Base-by-base conservation (phyloP, 2,329 filamentous ascomycete genomes). In the Colletotrichum sp. region DNA sequence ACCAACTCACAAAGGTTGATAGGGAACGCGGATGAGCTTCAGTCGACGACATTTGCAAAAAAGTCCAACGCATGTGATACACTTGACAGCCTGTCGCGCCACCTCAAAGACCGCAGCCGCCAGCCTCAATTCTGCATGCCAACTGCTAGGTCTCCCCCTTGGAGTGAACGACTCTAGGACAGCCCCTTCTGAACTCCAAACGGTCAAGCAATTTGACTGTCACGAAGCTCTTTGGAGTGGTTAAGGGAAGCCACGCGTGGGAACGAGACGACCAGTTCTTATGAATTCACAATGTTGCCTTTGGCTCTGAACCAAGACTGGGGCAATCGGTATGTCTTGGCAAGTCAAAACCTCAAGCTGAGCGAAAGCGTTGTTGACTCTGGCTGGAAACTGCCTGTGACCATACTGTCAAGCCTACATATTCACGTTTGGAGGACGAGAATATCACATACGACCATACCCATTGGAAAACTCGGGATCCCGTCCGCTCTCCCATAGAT, bases 191-290 rank as follows among this genome's bases (percentile, higher is more conserved):
- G n/a, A 52, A 52, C 44, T 52, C 44, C 18, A 52, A 52, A 52
- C n/a, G 44, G 44, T 52, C 44, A 52, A 52, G 44, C 44, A 52
- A 52, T 52, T 52, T 52, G 44, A 52, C 44, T 52, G 44, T 52
- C 44, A 52, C 44, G 44, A 52, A 52, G 44, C 44, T 52, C 44
- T n/a, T 52, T 52, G 5, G 18, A 52, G 44, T 52, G 44, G n/a
- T n/a, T 52, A 52, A 52, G 44, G 44, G 18, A 52, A 52, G 44
- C 44, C 44, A 52, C 44, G 44, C 44, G 44, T 8, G 7, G 44
- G n/a, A 52, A 52, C n/a, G 44, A 52, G 16, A 52, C 44, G 44
- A 52, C 44, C n/a, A 52, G 44, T 52, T 52, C 44, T 52, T n/a
- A 52, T 52, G 44, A 52, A 52, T 52, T 52, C 44, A 52, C 10